Evolutionary conservation across 371 early-diverging fungal genomes (phyloP).

Genomic region (Lichtheimia ornata): DNA sequence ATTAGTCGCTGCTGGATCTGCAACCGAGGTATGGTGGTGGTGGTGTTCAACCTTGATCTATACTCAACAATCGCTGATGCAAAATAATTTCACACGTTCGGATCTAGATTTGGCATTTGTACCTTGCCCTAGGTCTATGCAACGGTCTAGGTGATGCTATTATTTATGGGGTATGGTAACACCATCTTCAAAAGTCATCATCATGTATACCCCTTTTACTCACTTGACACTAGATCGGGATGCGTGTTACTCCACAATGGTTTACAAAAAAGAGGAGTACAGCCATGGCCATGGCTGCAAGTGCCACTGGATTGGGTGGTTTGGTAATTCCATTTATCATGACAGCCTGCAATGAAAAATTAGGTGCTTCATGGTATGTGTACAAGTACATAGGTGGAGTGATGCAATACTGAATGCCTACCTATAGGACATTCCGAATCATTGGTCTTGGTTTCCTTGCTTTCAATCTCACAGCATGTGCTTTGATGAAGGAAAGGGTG

Average conservation of each 20-base stretch:
- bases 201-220: no score
- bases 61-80: background rate
- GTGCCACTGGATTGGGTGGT: constrained; percentile 7
- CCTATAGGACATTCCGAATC: constrained; percentile 7
- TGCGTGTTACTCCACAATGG: constrained; percentile 11
- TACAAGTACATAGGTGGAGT: background rate
- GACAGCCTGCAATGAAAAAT: background rate
- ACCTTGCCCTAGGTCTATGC: constrained; percentile 6
- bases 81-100: no score
- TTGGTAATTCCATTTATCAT: constrained; percentile 10
- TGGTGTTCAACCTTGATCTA: background rate
- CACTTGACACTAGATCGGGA: constrained; percentile 4
- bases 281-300: constrained; percentile 3
- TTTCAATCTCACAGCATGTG: background rate
- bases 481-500: background rate
- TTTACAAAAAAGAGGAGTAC: constrained; percentile 4
- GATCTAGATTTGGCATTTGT: constrained; percentile 15
- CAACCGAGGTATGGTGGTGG: constrained; percentile 9
- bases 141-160: constrained; percentile 2
- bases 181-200: no score
- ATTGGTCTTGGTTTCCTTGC: background rate
- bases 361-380: constrained; percentile 7
- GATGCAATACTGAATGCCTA: background rate
- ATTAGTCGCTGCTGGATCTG: constrained; percentile 8
- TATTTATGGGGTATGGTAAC: background rate